Evolutionary conservation across 148 eudicot genomes (phyloP), one percentile per base, ranked within the genome.

Genomic region (Silene latifolia): DNA sequence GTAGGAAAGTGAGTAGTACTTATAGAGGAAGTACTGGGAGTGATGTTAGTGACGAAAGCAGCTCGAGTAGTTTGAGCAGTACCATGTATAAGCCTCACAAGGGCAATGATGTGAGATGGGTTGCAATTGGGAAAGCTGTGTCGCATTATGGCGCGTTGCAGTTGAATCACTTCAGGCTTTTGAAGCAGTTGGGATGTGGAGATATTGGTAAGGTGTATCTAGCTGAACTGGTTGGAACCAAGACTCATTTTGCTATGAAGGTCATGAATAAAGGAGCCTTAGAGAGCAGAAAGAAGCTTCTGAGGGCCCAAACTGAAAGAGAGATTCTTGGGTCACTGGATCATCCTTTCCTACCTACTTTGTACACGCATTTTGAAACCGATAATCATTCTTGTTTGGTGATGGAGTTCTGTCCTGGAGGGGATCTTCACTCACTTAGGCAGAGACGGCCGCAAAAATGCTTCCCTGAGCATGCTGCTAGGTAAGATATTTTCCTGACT

Each of bases 181-280:
- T 88, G 83, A 90, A 92, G 85, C 90, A 92, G 80, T 79, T 92
- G 54, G 97, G 97, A 18, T 90, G 86, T 85, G 97, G 97, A 67
- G 97, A 92, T 81, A 92, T 92, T 57, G 97, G 97, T 75, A 92
- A 91, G 59, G 97, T 92, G 8, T 92, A 92, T 75, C 79, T 92
- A 60, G 97, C 95, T n/a, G 95, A 92, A 83, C 83, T 92, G 81
- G 81, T 87, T 73, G 88, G 90, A 32, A 79, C 72, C 79, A 89
- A 88, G 0, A 86, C 89, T 62, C 80, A 86, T 81, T 92, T 88
- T 82, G 95, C 95, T 0, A 90, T 92, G 87, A 92, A 92, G 73
- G 97, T 92, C 25, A 92, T 92, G 97, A 91, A 92, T 81, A 90
- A 88, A 77, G 91, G 85, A 74, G 82, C 90, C 87, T 82, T 92